These are phyloP conservation scores for Thermothielavioides terrestris DNA, from an alignment of 495 filamentous ascomycete species.

Conservation along the genomic window DNA sequence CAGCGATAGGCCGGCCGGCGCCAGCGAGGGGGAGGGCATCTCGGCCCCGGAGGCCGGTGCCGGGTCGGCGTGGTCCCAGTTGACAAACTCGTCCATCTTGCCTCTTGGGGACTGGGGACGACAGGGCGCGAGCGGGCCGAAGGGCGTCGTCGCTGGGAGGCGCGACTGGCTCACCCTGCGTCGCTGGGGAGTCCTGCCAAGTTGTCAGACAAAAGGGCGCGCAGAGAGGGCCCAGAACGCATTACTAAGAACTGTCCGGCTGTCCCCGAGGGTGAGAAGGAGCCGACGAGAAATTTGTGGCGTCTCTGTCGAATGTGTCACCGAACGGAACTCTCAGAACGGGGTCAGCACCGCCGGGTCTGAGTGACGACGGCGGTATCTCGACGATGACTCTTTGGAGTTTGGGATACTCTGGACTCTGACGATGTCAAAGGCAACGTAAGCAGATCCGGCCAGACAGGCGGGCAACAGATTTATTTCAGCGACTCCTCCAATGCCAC, in stretches of 20 bases:
- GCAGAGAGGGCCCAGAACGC: background rate
- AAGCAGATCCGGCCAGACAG: background rate
- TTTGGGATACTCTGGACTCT: too few relatives aligned
- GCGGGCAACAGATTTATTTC: conserved; percentile 15
- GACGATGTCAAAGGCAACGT: background rate
- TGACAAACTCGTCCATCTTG: conserved; percentile 38
- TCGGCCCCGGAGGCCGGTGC: conserved; percentile 15
- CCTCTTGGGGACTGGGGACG: conserved; percentile 12
- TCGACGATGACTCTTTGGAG: background rate
- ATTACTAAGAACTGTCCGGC: background rate
- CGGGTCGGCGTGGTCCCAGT: conserved; percentile 37
- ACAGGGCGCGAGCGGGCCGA: conserved; percentile 6
- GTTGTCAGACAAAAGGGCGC: conserved; percentile 13
- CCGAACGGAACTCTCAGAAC: background rate
- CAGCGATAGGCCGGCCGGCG: conserved; percentile 16
- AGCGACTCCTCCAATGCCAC: conserved; percentile 1
- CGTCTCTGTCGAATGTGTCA: background rate
- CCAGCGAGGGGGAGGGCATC: conserved; percentile 7
- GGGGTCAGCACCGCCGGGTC: background rate
- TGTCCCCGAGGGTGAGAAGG: background rate
- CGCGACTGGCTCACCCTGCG: background rate
- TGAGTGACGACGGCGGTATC: background rate
- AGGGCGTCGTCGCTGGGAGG: background rate
- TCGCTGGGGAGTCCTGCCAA: conserved; percentile 1
- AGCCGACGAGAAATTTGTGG: background rate